Evolutionary conservation across 164 flowering plant genomes (phyloP).

Genomic region (Platanus orientalis): DNA sequence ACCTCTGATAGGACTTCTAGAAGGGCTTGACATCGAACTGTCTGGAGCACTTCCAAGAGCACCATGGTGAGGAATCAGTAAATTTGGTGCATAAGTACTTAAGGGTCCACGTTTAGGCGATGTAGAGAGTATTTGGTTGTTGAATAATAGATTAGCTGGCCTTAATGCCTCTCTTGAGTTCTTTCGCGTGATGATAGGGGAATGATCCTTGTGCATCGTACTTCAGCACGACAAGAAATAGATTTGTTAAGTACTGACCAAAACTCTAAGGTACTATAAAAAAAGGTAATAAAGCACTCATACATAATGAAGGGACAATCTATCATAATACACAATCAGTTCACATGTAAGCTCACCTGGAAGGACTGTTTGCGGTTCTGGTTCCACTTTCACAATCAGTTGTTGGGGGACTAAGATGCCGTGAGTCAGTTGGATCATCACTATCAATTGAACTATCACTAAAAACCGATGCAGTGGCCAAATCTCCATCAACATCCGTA

Average conservation of each 20-base stretch:
- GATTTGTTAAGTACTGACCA: constrained; percentile 14
- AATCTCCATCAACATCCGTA: constrained; percentile 59
- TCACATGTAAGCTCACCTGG: constrained; percentile 48
- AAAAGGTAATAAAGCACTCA: neutral
- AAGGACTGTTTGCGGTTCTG: constrained; percentile 59
- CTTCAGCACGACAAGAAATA: constrained; percentile 33
- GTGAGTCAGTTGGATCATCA: constrained; percentile 70
- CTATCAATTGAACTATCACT: constrained; percentile 66
- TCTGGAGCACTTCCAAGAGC: constrained; percentile 80
- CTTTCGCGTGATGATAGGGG: constrained; percentile 24
- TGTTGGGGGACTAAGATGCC: constrained; percentile 59
- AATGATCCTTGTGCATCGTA: constrained; percentile 42
- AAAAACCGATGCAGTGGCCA: constrained; percentile 67
- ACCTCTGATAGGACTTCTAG: constrained; percentile 81
- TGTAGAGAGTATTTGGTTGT: constrained; percentile 36
- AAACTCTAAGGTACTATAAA: neutral
- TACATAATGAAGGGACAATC: neutral
- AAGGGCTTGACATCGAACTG: constrained; percentile 94
- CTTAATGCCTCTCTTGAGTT: constrained; percentile 38
- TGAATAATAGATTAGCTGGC: constrained; percentile 37
- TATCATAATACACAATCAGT: neutral
- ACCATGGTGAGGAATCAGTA: constrained; percentile 57
- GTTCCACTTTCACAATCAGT: constrained; percentile 54
- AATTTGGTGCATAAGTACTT: constrained; percentile 43
- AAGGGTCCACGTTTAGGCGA: constrained; percentile 56